phyloP scores from a whole-genome alignment of 768 basidiomycete species.

The Gautieria morchelliformis region DNA sequence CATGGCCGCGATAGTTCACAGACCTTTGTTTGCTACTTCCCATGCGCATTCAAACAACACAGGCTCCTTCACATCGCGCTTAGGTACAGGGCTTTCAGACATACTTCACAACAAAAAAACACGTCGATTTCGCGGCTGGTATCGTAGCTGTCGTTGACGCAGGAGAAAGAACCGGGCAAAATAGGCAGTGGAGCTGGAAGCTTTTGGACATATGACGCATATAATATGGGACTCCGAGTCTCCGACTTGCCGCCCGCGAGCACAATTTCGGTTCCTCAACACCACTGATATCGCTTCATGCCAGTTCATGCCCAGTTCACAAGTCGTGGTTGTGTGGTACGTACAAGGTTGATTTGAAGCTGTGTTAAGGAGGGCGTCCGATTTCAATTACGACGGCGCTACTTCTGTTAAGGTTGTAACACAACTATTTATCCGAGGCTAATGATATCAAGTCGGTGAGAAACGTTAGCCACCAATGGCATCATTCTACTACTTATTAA shows the following conservation, averaged over 20 bases:
- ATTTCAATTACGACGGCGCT: neutral
- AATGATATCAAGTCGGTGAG: too few relatives aligned
- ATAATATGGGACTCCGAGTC: neutral
- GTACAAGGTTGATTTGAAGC: neutral
- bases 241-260: neutral
- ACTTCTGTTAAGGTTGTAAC: neutral
- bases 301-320: too few relatives aligned
- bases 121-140: neutral
- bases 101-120: neutral
- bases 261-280: neutral
- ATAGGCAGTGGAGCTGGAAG: neutral
- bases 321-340: too few relatives aligned
- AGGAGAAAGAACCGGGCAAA: neutral
- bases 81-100: constrained; percentile 10
- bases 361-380: neutral
- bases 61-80: constrained; percentile 69
- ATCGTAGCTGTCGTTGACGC: neutral
- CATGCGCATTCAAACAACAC: constrained; percentile 92
- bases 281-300: too few relatives aligned
- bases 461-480: too few relatives aligned
- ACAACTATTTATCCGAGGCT: too few relatives aligned
- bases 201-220: neutral
- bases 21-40: constrained; percentile 91
- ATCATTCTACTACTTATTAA: too few relatives aligned
- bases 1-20: neutral